Percentiles rank a stretch among this genome's conserved stretches.
Evolutionary conservation across 441 rosid genomes (phyloP).

Genomic region (Arabidopsis lyrata): DNA sequence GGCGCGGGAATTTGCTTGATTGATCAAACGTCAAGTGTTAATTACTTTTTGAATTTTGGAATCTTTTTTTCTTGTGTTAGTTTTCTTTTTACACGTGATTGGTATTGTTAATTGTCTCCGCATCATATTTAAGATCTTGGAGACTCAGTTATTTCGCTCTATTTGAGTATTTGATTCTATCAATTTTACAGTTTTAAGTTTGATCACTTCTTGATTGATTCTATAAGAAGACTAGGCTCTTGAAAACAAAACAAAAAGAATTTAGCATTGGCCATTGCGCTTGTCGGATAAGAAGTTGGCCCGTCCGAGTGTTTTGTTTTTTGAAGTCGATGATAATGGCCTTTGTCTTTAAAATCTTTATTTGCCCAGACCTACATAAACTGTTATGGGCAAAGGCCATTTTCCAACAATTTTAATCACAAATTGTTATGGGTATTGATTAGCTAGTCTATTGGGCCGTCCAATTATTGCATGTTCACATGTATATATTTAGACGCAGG

Average conservation of each 20-base stretch:
- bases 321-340: not conserved
- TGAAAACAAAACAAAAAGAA: not conserved
- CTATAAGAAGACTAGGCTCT: not conserved
- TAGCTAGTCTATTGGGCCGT: constrained; percentile 10
- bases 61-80: not conserved
- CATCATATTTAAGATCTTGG: constrained; percentile 24
- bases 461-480: not conserved
- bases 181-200: not conserved
- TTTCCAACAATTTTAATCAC: not conserved
- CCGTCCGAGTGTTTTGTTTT: not conserved
- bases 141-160: not conserved
- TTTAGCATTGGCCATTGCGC: constrained; percentile 11
- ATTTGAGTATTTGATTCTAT: constrained; percentile 4
- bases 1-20: constrained; percentile 49
- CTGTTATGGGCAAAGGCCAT: not conserved
- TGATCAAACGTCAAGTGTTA: constrained; percentile 4
- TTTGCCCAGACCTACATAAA: too few relatives aligned
- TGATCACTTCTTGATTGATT: not conserved
- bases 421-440: not conserved
- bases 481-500: not conserved
- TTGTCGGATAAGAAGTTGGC: not conserved
- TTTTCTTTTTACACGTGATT: not conserved
- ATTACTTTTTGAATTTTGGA: not conserved
- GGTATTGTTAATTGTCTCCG: not conserved
- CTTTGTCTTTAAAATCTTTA: too few relatives aligned